Evolutionary conservation across 169 alveolate species (phyloP).

Genomic region (Eimeria necatrix): DNA sequence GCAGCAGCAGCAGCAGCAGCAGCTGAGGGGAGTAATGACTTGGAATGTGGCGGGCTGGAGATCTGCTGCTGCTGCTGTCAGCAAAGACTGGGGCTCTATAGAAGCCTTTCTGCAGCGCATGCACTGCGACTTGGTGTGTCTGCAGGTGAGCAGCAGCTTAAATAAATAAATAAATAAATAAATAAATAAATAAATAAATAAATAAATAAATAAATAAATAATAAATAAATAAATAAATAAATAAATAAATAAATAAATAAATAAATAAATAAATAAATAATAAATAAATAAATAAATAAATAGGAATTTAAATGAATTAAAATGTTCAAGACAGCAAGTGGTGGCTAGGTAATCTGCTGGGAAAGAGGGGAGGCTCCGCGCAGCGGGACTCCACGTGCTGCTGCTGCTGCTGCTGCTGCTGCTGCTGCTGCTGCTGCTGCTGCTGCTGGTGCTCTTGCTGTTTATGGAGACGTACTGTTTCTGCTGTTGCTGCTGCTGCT

Average conservation of each 20-base stretch:
- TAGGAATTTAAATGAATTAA: no score
- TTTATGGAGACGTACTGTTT: neutral
- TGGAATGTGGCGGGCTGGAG: constrained; percentile 71
- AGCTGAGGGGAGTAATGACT: neutral
- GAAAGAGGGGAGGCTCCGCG: no score
- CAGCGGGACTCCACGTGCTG: no score
- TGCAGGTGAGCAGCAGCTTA: neutral
- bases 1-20: constrained; percentile 21
- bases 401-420: neutral
- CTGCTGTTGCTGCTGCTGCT: neutral
- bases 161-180: no score
- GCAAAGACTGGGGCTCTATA: neutral
- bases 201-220: no score
- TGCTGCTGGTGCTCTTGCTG: neutral
- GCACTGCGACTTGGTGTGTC: constrained; percentile 27
- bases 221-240: no score
- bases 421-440: constrained; percentile 15
- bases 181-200: no score
- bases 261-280: no score
- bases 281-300: no score
- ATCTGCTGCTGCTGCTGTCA: neutral
- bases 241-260: no score
- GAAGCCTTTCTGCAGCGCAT: neutral
- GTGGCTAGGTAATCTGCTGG: no score
- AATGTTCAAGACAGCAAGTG: no score